phyloP scores from a whole-genome alignment of 2,329 filamentous ascomycete species.

The Mollisia scopiformis region DNA sequence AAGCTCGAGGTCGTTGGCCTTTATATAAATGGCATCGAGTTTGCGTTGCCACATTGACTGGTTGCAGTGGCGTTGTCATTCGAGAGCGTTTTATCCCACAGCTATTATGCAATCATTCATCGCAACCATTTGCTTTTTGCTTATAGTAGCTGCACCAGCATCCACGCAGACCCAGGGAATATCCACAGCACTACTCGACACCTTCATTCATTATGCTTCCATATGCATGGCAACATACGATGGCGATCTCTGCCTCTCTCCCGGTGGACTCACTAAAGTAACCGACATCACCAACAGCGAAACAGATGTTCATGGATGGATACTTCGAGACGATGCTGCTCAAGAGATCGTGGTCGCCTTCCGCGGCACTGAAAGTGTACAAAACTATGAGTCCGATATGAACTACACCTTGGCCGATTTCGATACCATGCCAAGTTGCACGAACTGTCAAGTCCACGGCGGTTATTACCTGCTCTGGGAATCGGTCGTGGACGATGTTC shows the following conservation, averaged over 20 bases:
- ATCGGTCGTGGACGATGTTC: background rate
- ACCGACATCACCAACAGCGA: conserved; percentile 7
- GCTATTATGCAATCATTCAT: conserved; percentile 5
- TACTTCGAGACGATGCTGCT: conserved; percentile 5
- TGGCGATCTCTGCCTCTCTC: conserved; percentile 2
- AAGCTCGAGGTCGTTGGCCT: no score
- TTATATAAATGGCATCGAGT: background rate
- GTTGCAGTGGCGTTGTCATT: no score
- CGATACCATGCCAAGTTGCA: background rate
- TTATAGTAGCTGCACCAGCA: background rate
- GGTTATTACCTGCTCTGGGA: background rate
- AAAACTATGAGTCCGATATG: conserved; percentile 9
- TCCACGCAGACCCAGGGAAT: conserved; percentile 6
- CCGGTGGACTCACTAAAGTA: conserved; percentile 8
- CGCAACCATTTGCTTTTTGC: background rate
- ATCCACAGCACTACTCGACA: conserved; percentile 5
- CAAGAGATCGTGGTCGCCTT: conserved; percentile 8
- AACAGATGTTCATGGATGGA: conserved; percentile 10
- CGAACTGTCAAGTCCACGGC: background rate
- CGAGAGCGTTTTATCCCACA: no score
- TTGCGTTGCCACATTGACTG: no score
- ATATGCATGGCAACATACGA: conserved; percentile 8
- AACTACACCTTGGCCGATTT: conserved; percentile 11
- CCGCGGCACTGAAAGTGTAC: conserved; percentile 10
- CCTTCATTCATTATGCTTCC: conserved; percentile 8